These are phyloP conservation scores for Tolypocladium tropicale DNA, from an alignment of 2,329 filamentous ascomycete species.

Conservation along the genomic window DNA sequence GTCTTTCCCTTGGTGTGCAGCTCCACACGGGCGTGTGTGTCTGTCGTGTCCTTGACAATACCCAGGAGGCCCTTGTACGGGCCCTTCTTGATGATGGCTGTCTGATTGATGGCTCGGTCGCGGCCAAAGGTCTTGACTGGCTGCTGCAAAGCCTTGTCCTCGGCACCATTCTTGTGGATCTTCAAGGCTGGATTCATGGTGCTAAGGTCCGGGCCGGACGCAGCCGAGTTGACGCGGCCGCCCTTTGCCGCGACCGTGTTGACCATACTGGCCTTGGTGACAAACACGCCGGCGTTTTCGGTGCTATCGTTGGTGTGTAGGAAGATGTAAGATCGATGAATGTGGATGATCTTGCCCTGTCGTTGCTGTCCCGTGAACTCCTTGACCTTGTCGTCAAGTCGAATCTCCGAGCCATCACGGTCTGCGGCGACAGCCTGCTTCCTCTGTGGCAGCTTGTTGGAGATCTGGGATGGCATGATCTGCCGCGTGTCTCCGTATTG, in stretches of 20 bases:
- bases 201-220: conserved; percentile 64
- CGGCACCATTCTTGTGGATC: conserved; percentile 49
- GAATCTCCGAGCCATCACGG: conserved; percentile 85
- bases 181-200: conserved; percentile 90
- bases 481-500: conserved; percentile 78
- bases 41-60: conserved; percentile 91
- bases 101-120: conserved; percentile 82
- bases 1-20: conserved; percentile 91
- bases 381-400: conserved; percentile 83
- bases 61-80: conserved; percentile 87
- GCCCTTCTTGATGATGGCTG: conserved; percentile 77
- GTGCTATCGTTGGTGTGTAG: conserved; percentile 73
- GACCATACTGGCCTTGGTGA: conserved; percentile 76
- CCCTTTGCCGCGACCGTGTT: conserved; percentile 91
- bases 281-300: conserved; percentile 85
- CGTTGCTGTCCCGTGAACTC: conserved; percentile 79
- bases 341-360: conserved; percentile 83
- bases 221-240: conserved; percentile 56
- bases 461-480: conserved; percentile 82
- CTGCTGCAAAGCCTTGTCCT: conserved; percentile 39
- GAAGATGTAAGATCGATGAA: conserved; percentile 88
- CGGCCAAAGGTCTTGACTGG: conserved; percentile 71
- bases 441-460: conserved; percentile 75
- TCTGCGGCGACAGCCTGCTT: conserved; percentile 85
- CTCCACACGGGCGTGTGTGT: conserved; percentile 78